Percentiles rank a stretch among this genome's conserved stretches.
phyloP scores from a whole-genome alignment of 164 flowering plant species.

The Umbilicus rupestris region DNA sequence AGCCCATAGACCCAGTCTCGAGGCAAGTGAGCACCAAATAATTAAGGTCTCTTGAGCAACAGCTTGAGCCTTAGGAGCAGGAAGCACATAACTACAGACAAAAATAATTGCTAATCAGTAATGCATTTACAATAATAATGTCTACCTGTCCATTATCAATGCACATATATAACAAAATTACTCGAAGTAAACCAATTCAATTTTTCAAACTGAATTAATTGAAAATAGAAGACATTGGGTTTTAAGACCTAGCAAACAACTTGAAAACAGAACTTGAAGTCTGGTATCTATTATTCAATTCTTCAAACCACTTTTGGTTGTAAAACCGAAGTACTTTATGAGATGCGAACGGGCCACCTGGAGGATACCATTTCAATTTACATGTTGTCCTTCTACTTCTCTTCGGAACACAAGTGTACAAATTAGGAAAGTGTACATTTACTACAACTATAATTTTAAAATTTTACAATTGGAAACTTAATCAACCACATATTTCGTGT shows the following conservation, averaged over 20 bases:
- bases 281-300: background rate
- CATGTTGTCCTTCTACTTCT: background rate
- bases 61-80: constrained; percentile 74
- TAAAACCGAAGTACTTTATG: no score
- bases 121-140: background rate
- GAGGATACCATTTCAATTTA: background rate
- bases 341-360: background rate
- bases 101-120: constrained; percentile 4
- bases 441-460: no score
- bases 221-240: no score
- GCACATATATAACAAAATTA: background rate
- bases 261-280: background rate
- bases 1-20: constrained; percentile 93
- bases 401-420: background rate
- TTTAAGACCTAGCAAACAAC: background rate
- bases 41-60: constrained; percentile 86
- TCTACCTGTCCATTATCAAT: background rate
- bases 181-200: background rate
- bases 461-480: no score
- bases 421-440: background rate
- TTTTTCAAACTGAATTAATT: no score
- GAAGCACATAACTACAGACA: constrained; percentile 63
- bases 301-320: background rate
- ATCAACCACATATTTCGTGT: no score
- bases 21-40: constrained; percentile 97